Conservation (phyloP, 73 alveolate genomes). For the Tetrahymena malaccensis region DNA sequence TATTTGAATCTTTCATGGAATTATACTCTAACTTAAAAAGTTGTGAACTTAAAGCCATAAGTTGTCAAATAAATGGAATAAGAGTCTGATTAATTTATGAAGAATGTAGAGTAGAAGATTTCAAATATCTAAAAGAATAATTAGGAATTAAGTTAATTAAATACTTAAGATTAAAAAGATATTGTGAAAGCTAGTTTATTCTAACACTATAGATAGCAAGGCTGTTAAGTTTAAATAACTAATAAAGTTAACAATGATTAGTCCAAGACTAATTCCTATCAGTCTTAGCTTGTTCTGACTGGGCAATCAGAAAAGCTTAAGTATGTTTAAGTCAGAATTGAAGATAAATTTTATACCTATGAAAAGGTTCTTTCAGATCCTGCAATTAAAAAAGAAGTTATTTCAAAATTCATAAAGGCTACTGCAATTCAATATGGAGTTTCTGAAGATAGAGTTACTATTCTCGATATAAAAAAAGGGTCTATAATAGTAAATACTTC, state of each 20-base stretch:
- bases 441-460: background rate
- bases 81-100: background rate
- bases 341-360: background rate
- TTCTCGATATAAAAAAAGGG: background rate
- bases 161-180: background rate
- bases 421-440: background rate
- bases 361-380: background rate
- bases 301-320: background rate
- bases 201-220: background rate
- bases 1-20: background rate
- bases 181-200: background rate
- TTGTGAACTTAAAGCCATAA: background rate
- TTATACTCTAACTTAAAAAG: background rate
- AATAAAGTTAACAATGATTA: background rate
- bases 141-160: background rate
- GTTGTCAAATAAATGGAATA: background rate
- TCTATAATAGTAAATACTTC: background rate
- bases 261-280: background rate
- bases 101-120: background rate
- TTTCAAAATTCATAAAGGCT: background rate
- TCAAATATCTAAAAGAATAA: background rate
- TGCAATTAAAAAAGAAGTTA: background rate
- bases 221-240: background rate
- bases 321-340: background rate
- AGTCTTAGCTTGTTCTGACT: background rate